Evolutionary conservation across 116 monocot species (phyloP).

Genomic region (Papilionanthe hybrid): DNA sequence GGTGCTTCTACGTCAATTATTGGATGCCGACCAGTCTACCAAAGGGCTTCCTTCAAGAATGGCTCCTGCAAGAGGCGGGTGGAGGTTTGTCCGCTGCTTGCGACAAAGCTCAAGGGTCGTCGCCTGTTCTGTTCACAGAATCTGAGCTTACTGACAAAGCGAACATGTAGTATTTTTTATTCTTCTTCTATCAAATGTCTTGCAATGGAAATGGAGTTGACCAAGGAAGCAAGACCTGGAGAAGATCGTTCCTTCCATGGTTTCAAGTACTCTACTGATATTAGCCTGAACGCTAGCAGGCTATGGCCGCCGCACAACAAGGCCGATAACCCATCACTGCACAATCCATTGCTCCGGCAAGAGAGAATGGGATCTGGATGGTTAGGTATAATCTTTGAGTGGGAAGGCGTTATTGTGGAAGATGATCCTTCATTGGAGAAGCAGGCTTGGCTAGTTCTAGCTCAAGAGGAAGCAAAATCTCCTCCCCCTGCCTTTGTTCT

Average conservation of each 20-base stretch:
- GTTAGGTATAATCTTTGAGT: slow-evolving; percentile 84
- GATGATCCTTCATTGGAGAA: slow-evolving; percentile 59
- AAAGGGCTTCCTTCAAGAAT: slow-evolving; percentile 10
- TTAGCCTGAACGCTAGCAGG: slow-evolving; percentile 6
- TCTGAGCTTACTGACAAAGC: slow-evolving; percentile 1
- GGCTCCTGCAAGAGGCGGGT: slow-evolving; percentile 8
- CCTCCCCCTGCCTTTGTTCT: slow-evolving; percentile 70
- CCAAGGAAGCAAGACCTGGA: slow-evolving; percentile 43
- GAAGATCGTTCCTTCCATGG: slow-evolving; percentile 28
- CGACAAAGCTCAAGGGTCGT: slow-evolving; percentile 14
- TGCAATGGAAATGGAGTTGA: slow-evolving; percentile 57
- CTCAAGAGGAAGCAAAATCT: slow-evolving; percentile 75
- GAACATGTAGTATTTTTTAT: background rate
- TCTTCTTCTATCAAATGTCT: slow-evolving; percentile 32
- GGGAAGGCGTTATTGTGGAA: slow-evolving; percentile 86
- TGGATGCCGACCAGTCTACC: slow-evolving; percentile 25
- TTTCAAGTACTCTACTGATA: slow-evolving; percentile 12
- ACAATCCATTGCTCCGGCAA: slow-evolving; percentile 78
- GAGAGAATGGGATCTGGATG: slow-evolving; percentile 89
- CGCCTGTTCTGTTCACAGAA: slow-evolving; percentile 8
- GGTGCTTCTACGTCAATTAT: slow-evolving; percentile 35
- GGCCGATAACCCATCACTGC: slow-evolving; percentile 66
- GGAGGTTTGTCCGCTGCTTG: background rate
- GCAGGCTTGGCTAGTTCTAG: slow-evolving; percentile 63
- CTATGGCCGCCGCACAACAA: slow-evolving; percentile 62